Conservation (phyloP, 208 protist species). For the Blechomonas ayalai region DNA sequence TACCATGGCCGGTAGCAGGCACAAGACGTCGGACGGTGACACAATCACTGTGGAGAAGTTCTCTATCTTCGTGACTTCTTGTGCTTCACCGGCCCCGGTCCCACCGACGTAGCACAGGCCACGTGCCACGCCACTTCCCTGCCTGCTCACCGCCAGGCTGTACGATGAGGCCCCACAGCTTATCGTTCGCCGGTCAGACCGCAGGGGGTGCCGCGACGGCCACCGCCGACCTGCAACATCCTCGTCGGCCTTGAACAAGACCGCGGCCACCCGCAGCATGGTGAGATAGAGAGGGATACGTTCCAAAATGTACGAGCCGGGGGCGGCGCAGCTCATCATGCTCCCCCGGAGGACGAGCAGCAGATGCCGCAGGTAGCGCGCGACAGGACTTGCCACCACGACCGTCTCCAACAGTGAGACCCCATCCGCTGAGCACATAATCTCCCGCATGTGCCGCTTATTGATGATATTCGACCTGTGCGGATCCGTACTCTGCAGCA, state of each 20-base stretch:
- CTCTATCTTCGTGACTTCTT: conserved; percentile 4
- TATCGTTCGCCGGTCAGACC: neutral
- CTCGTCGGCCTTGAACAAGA: conserved; percentile 63
- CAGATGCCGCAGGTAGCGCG: conserved; percentile 74
- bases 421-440: conserved; percentile 44
- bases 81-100: neutral
- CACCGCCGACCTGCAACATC: conserved; percentile 4
- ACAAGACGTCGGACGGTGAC: conserved; percentile 57
- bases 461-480: conserved; percentile 67
- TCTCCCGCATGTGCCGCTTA: conserved; percentile 64
- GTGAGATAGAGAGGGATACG: conserved; percentile 21
- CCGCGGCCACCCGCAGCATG: conserved; percentile 41
- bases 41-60: conserved; percentile 42
- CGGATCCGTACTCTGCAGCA: conserved; percentile 57
- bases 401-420: conserved; percentile 52
- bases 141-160: neutral
- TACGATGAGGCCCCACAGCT: neutral
- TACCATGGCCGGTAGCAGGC: conserved; percentile 50
- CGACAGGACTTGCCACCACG: conserved; percentile 37
- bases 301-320: conserved; percentile 24
- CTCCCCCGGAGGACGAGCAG: conserved; percentile 60
- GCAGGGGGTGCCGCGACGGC: neutral
- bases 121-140: neutral
- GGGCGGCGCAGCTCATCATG: conserved; percentile 15
- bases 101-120: conserved; percentile 9